Conservation (phyloP, 2,329 filamentous ascomycete species). For the Neospermospora avenae region DNA sequence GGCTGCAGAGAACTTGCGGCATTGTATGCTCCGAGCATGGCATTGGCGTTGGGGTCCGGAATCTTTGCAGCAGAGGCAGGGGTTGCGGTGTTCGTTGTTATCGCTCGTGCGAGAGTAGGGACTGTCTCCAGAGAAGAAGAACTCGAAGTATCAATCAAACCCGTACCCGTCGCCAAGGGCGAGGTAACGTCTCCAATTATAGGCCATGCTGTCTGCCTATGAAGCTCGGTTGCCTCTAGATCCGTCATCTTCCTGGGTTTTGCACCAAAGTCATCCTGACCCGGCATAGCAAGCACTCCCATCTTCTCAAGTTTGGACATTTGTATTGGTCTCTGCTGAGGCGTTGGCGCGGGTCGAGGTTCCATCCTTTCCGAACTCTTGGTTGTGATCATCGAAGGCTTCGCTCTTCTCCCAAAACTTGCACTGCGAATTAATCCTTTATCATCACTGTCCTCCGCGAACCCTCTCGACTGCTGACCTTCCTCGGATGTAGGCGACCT, state of each 20-base stretch:
- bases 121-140: slow-evolving; percentile 28
- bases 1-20: slow-evolving; percentile 38
- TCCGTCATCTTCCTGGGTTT: neutral
- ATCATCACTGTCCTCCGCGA: slow-evolving; percentile 41
- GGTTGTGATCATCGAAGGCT: slow-evolving; percentile 53
- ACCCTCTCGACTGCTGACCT: slow-evolving; percentile 30
- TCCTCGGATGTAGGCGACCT: slow-evolving; percentile 26
- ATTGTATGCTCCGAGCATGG: slow-evolving; percentile 49
- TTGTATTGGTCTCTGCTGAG: slow-evolving; percentile 33
- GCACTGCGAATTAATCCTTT: slow-evolving; percentile 57
- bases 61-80: slow-evolving; percentile 22
- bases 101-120: slow-evolving; percentile 20
- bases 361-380: slow-evolving; percentile 31
- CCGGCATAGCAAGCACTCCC: slow-evolving; percentile 11
- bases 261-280: neutral
- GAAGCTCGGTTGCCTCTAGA: slow-evolving; percentile 10
- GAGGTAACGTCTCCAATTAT: slow-evolving; percentile 26
- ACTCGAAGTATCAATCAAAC: slow-evolving; percentile 29
- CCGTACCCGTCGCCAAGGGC: slow-evolving; percentile 30
- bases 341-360: slow-evolving; percentile 25
- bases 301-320: slow-evolving; percentile 39
- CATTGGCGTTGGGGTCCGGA: slow-evolving; percentile 40
- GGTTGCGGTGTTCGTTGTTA: slow-evolving; percentile 17
- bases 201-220: slow-evolving; percentile 26
- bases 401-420: slow-evolving; percentile 58